phyloP scores from a whole-genome alignment of 352 stramenopile genomes.

The Pythium scleroteichum region DNA sequence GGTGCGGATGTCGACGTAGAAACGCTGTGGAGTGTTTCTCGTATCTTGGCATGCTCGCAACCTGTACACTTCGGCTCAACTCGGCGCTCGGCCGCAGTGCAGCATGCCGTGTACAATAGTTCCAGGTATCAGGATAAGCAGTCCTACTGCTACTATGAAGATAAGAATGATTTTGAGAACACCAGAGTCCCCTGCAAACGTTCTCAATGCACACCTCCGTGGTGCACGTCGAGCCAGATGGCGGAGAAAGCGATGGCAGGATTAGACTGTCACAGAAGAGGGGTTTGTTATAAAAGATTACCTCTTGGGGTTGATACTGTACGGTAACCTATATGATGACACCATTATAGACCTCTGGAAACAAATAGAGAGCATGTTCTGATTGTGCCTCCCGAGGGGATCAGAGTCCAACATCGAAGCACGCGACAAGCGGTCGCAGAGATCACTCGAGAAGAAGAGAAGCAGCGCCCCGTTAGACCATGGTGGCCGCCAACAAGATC shows the following conservation, averaged over 20 bases:
- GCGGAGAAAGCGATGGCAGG: too few species aligned
- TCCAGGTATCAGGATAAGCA: neutral
- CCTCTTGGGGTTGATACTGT: neutral
- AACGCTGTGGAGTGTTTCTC: neutral
- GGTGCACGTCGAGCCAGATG: constrained; percentile 11
- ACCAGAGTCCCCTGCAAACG: too few species aligned
- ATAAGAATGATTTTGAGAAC: too few species aligned
- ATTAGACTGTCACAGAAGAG: neutral
- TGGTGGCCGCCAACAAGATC: constrained; percentile 88
- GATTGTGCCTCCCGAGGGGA: constrained; percentile 17
- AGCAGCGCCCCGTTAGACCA: constrained; percentile 33
- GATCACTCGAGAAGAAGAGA: neutral
- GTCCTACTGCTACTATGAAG: too few species aligned
- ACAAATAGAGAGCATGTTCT: constrained; percentile 9
- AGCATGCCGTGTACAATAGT: constrained; percentile 9
- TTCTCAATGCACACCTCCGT: too few species aligned
- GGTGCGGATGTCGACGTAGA: constrained; percentile 34
- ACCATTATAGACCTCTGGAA: constrained; percentile 16
- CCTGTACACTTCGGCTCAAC: too few species aligned
- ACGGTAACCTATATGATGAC: neutral
- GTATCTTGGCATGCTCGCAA: too few species aligned
- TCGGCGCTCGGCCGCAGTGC: neutral
- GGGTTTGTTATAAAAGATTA: neutral
- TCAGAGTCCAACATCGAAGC: constrained; percentile 25
- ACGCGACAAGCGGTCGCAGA: constrained; percentile 11